Evolutionary conservation across 164 flowering plant genomes (phyloP), one percentile per base, ranked within the genome.

Genomic region (Protea cynaroides): DNA sequence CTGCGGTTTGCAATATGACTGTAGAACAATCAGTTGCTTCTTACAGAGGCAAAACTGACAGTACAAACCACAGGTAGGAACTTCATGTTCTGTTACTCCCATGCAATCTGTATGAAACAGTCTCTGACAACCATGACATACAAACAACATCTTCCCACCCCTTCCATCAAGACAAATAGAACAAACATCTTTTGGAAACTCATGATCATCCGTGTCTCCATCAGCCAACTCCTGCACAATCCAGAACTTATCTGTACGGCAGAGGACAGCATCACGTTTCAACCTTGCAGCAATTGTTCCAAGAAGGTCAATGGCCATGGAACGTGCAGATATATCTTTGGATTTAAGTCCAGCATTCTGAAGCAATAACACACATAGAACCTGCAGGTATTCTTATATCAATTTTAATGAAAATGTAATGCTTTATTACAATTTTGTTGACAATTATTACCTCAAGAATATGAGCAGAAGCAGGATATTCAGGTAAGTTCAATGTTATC

Each of bases 301-400:
- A 69, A 95, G 91, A 71, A 95, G 71, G 59, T 95, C 99, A 79
- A 95, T 89, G 57, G 97, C 96, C 85, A 87, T 76, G 40, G 87
- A 75, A 8, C 99, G 96, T 58, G 87, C 86, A 73, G 88, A 66
- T 4, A 82, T 72, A 68, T 95, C 99, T 74, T 92, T 95, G 10
- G 96, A 86, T 83, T 95, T 89, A 75, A 83, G 80, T 49, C 97
- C 97, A 70, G 93, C 93, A 82, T 95, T 95, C 68, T 95, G 96
- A 25, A 95, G 99, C 61, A 95, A 83, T 59, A 95, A 68, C 53
- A 95, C 97, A 70, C 99, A 95, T 24, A 95, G 92, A 75, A 95
- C 96, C 99, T 95, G 90, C 80, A 82, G 65, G 60, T 14, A 65
- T 46, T 7, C 43, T 55, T 15, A 22, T 36, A 55, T 80, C 63